These are phyloP conservation scores for Aspergillus indologenus DNA, from an alignment of 495 filamentous ascomycete genomes.

Conservation along the genomic window DNA sequence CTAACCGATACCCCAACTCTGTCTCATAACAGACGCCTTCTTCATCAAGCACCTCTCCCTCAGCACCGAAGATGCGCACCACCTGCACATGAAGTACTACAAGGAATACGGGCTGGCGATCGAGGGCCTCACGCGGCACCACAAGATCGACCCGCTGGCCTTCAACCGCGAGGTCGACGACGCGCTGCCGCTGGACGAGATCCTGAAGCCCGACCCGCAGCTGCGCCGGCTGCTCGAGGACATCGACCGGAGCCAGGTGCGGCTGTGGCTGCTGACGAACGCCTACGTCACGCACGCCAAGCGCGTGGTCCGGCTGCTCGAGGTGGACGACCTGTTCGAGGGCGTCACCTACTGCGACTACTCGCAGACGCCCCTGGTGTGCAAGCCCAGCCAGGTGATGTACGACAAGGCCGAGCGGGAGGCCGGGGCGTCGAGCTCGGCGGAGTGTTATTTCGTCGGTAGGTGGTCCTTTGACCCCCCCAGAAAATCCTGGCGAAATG, in stretches of 20 bases:
- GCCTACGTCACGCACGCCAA: constrained; percentile 87
- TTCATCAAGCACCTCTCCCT: constrained; percentile 77
- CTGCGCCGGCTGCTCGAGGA: constrained; percentile 74
- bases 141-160: constrained; percentile 91
- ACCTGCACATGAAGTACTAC: constrained; percentile 89
- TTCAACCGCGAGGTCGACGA: constrained; percentile 97
- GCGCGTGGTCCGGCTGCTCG: constrained; percentile 76
- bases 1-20: constrained; percentile 2
- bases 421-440: constrained; percentile 52
- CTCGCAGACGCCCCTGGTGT: constrained; percentile 59
- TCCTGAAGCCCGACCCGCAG: constrained; percentile 72
- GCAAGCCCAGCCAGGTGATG: constrained; percentile 84
- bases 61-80: constrained; percentile 65
- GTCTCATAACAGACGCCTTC: constrained; percentile 57
- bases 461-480: constrained; percentile 27
- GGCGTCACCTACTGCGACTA: constrained; percentile 95
- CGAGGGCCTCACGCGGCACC: constrained; percentile 86
- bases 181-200: constrained; percentile 79
- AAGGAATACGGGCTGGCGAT: constrained; percentile 95
- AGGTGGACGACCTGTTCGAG: constrained; percentile 84
- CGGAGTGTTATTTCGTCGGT: constrained; percentile 86
- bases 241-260: constrained; percentile 75
- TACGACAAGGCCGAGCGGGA: constrained; percentile 72
- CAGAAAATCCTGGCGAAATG: no score
- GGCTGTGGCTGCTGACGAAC: constrained; percentile 93